A percentile compares a stretch with the other conserved stretches of the same genome.
Evolutionary conservation across 2,329 filamentous ascomycete genomes (phyloP).

Genomic region (Diaporthe citriasiana): DNA sequence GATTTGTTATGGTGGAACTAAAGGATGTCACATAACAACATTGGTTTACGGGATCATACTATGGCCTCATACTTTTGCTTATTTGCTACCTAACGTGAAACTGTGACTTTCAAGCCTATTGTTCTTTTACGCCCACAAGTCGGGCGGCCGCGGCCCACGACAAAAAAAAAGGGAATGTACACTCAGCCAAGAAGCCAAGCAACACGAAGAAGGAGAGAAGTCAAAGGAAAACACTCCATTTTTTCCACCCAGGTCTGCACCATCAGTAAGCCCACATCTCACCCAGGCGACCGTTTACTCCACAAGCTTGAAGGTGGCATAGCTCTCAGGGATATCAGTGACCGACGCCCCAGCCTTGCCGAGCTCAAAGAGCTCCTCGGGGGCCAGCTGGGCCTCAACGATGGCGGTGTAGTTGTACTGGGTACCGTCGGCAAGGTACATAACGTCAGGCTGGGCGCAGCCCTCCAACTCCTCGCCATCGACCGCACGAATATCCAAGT

Average conservation of each 20-base stretch:
- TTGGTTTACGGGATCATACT: no score
- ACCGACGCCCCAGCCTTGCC: neutral
- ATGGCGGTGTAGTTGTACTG: slow-evolving; percentile 19
- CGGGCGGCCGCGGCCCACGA: neutral
- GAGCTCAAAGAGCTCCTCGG: neutral
- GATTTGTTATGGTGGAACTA: no score
- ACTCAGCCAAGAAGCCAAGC: neutral
- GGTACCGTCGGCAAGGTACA: slow-evolving; percentile 17
- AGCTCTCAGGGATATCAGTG: neutral
- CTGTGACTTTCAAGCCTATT: no score
- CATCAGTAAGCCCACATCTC: neutral
- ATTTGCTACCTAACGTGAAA: no score
- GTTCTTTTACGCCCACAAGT: neutral
- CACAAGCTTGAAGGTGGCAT: neutral
- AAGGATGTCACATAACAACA: no score
- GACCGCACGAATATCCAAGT: no score
- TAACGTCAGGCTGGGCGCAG: neutral
- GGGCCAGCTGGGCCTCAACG: neutral
- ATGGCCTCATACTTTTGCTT: no score
- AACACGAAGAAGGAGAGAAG: neutral
- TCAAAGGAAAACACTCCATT: neutral
- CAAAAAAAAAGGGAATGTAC: neutral
- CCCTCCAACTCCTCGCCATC: neutral
- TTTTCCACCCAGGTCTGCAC: neutral
- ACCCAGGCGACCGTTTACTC: neutral